Evolutionary conservation across 768 basidiomycete genomes (phyloP).

Genomic region (Trametes maxima): DNA sequence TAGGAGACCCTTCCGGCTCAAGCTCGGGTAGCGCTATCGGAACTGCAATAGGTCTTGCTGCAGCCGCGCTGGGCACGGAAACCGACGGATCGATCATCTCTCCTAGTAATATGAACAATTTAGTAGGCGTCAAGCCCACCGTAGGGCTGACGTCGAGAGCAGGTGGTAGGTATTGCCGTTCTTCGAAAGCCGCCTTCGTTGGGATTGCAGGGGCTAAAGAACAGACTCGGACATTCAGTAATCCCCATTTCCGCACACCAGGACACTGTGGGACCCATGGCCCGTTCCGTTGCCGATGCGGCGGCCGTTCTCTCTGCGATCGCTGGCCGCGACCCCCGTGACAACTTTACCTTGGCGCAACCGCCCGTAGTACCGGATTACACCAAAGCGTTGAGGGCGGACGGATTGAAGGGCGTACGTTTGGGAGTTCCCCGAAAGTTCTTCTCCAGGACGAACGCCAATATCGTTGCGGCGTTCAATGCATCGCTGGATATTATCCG

Average conservation of each 20-base stretch:
- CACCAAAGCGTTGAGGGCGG: slow-evolving; percentile 49
- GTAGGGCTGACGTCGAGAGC: slow-evolving; percentile 39
- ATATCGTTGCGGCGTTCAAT: slow-evolving; percentile 42
- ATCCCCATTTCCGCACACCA: slow-evolving; percentile 46
- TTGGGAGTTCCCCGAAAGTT: slow-evolving; percentile 47
- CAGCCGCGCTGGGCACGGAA: slow-evolving; percentile 48
- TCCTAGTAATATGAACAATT: slow-evolving; percentile 44
- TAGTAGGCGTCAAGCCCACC: slow-evolving; percentile 44
- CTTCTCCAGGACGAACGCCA: slow-evolving; percentile 53
- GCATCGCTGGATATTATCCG: slow-evolving; percentile 41
- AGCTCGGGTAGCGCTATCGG: slow-evolving; percentile 47
- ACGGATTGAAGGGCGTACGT: slow-evolving; percentile 49
- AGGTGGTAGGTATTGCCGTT: slow-evolving; percentile 33
- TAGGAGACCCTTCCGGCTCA: slow-evolving; percentile 43
- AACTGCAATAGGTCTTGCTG: slow-evolving; percentile 44
- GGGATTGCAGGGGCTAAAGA: not conserved
- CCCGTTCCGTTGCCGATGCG: slow-evolving; percentile 38
- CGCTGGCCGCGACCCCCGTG: slow-evolving; percentile 44
- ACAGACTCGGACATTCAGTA: slow-evolving; percentile 36
- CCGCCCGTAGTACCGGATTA: slow-evolving; percentile 57
- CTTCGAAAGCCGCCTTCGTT: not conserved
- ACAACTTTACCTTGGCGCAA: slow-evolving; percentile 44
- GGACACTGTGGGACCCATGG: slow-evolving; percentile 42
- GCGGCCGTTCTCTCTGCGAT: slow-evolving; percentile 43
- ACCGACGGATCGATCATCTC: slow-evolving; percentile 52